These are phyloP conservation scores for Stromatinia cepivora DNA, from an alignment of 2,329 filamentous ascomycete species.

Conservation along the genomic window DNA sequence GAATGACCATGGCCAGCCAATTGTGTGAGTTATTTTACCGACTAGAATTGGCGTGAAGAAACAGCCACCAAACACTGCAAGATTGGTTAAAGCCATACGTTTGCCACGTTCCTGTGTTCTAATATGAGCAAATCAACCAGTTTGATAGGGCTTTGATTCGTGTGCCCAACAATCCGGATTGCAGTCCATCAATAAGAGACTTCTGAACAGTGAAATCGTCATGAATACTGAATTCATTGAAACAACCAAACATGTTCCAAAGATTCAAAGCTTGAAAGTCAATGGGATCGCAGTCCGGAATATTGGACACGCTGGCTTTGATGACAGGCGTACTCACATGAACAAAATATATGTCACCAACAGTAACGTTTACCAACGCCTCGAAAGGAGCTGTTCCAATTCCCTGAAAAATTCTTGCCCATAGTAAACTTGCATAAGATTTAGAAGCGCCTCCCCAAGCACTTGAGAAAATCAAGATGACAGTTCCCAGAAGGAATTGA, in stretches of 20 bases:
- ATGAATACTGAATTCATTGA: too few relatives aligned
- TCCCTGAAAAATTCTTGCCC: conserved; percentile 81
- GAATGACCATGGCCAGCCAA: conserved; percentile 88
- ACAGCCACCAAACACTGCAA: conserved; percentile 68
- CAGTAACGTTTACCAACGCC: conserved; percentile 81
- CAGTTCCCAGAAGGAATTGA: conserved; percentile 74
- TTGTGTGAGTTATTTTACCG: conserved; percentile 74
- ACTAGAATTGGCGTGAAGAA: conserved; percentile 87
- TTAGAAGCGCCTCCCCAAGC: conserved; percentile 71
- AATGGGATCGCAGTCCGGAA: too few relatives aligned
- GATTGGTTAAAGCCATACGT: conserved; percentile 79
- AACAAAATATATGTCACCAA: conserved; percentile 89
- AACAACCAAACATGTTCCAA: too few relatives aligned
- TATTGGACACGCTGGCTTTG: too few relatives aligned
- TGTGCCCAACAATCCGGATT: too few relatives aligned
- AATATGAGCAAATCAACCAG: not conserved
- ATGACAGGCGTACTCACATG: conserved; percentile 56
- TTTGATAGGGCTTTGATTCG: not conserved
- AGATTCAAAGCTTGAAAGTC: too few relatives aligned
- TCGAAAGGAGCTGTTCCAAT: conserved; percentile 87
- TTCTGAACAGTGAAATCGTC: too few relatives aligned
- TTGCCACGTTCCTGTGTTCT: conserved; percentile 65
- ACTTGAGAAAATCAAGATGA: conserved; percentile 71
- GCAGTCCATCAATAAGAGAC: too few relatives aligned
- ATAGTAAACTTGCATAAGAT: conserved; percentile 71